These are phyloP conservation scores for Didymella exigua DNA, from an alignment of 2,329 filamentous ascomycete species.

Conservation along the genomic window DNA sequence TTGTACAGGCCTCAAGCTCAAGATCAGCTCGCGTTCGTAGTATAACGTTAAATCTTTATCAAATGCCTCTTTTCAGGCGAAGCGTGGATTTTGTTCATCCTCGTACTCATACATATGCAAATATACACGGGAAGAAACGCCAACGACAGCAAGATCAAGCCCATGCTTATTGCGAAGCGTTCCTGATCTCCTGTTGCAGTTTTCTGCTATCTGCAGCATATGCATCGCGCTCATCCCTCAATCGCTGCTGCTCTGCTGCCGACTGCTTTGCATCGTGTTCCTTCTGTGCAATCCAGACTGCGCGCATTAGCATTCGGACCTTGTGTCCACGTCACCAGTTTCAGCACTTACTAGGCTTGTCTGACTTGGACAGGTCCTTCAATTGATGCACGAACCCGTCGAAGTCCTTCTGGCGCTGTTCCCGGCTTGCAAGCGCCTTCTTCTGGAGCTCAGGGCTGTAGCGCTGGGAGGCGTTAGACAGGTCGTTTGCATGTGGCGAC, in stretches of 20 bases:
- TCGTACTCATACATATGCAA: slow-evolving; percentile 24
- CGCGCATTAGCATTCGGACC: slow-evolving; percentile 14
- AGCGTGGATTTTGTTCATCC: slow-evolving; percentile 21
- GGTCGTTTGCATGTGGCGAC: slow-evolving; percentile 22
- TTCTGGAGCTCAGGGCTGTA: slow-evolving; percentile 97
- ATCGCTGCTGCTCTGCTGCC: slow-evolving; percentile 30
- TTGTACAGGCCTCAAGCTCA: neutral
- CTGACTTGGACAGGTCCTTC: slow-evolving; percentile 87
- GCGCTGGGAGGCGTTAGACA: slow-evolving; percentile 53
- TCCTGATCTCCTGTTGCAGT: slow-evolving; percentile 43
- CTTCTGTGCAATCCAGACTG: slow-evolving; percentile 47
- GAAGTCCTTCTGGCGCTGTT: slow-evolving; percentile 81
- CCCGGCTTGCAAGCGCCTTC: slow-evolving; percentile 78
- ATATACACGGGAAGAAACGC: slow-evolving; percentile 17
- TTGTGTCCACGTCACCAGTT: neutral
- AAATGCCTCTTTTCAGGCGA: neutral
- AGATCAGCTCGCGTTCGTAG: neutral
- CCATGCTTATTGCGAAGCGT: slow-evolving; percentile 32
- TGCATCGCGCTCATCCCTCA: slow-evolving; percentile 40
- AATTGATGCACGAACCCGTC: slow-evolving; percentile 83
- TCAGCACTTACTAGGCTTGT: slow-evolving; percentile 77
- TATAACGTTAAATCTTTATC: neutral
- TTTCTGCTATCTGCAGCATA: slow-evolving; percentile 41
- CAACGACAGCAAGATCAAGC: neutral
- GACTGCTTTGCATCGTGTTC: slow-evolving; percentile 42